Conservation (phyloP, 140 eudicot species). For the Oenanthe javanica region DNA sequence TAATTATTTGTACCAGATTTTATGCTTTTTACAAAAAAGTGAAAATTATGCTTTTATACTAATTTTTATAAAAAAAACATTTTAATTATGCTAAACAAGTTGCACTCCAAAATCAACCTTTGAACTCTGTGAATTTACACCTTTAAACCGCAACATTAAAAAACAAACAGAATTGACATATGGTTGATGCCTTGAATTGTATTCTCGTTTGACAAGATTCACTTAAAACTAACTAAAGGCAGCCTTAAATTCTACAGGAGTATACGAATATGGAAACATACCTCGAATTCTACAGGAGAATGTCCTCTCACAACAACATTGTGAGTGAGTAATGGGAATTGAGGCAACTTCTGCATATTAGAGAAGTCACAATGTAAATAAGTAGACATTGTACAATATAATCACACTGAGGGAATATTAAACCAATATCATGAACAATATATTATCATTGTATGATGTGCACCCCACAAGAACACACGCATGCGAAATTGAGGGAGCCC, state of each 20-base stretch:
- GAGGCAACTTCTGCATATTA: constrained; percentile 50
- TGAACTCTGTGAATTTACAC: neutral
- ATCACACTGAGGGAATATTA: neutral
- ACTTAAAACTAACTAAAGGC: neutral
- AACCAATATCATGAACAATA: neutral
- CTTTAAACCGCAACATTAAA: neutral
- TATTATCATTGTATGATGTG: constrained; percentile 40
- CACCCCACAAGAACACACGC: constrained; percentile 81
- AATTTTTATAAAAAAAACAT: neutral
- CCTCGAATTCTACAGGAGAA: constrained; percentile 49
- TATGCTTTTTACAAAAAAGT: too few relatives aligned
- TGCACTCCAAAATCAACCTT: neutral
- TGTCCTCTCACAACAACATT: constrained; percentile 48
- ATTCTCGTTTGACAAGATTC: neutral
- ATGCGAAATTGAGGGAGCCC: constrained; percentile 52
- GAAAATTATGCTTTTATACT: neutral
- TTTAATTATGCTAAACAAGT: neutral
- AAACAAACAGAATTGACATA: neutral
- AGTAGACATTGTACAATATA: neutral
- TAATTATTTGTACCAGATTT: too few relatives aligned
- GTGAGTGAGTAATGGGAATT: constrained; percentile 68
- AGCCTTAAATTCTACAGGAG: neutral
- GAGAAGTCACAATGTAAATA: neutral
- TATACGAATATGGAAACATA: neutral
- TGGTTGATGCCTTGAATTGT: neutral